These are phyloP conservation scores for Aspergillus hortae DNA, from an alignment of 2,329 filamentous ascomycete genomes.

Conservation along the genomic window DNA sequence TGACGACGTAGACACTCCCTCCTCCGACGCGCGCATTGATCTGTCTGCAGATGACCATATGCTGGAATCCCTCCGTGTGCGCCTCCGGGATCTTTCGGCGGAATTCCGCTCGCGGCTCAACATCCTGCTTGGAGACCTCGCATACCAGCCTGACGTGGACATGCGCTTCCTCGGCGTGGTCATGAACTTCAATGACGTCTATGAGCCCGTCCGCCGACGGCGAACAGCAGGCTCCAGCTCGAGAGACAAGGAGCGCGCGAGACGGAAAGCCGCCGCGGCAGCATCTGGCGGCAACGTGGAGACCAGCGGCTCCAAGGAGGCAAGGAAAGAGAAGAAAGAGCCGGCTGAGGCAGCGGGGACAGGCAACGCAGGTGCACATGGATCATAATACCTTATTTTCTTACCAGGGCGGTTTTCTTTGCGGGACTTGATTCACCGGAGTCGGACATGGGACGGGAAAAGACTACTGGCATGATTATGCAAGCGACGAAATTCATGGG, in stretches of 20 bases:
- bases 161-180: conserved; percentile 93
- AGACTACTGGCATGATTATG: conserved; percentile 11
- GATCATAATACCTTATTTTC: not conserved
- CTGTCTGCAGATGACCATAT: conserved; percentile 54
- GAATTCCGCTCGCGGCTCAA: conserved; percentile 78
- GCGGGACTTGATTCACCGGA: not conserved
- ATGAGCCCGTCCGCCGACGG: conserved; percentile 69
- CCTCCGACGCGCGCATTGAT: conserved; percentile 34
- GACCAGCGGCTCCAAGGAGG: conserved; percentile 17
- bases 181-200: conserved; percentile 99
- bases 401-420: not conserved
- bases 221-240: conserved; percentile 26
- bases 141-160: conserved; percentile 90
- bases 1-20: conserved; percentile 36
- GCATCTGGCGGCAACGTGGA: conserved; percentile 15
- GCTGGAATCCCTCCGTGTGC: conserved; percentile 70
- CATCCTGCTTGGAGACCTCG: conserved; percentile 80
- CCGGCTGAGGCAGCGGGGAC: conserved; percentile 1
- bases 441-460: not conserved
- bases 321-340: conserved; percentile 24
- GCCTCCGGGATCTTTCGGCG: conserved; percentile 66
- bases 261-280: conserved; percentile 24
- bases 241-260: conserved; percentile 29
- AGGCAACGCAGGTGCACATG: conserved; percentile 3
- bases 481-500: conserved; percentile 13